phyloP scores from a whole-genome alignment of 2,329 filamentous ascomycete genomes.

The Aspergillus neotritici region DNA sequence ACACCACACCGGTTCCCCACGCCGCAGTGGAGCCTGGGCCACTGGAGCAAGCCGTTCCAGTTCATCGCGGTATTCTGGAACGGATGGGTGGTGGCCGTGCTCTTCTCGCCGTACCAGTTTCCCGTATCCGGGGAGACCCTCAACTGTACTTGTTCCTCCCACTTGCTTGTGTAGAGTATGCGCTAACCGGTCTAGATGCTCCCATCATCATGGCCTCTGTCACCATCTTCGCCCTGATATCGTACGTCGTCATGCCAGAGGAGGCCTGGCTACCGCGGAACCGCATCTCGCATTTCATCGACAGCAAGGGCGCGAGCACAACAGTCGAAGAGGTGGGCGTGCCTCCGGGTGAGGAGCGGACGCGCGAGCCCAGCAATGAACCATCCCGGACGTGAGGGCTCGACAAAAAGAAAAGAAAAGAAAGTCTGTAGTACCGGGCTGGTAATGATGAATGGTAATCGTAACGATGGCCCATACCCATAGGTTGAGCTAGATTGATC shows the following conservation, averaged over 20 bases:
- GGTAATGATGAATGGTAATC: no score
- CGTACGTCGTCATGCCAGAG: constrained; percentile 46
- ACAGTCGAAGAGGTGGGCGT: constrained; percentile 24
- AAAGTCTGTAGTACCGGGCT: no score
- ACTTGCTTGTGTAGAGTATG: not conserved
- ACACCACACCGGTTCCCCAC: constrained; percentile 47
- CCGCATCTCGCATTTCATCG: constrained; percentile 42
- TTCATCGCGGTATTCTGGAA: constrained; percentile 47
- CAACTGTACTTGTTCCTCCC: constrained; percentile 34
- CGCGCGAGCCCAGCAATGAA: no score
- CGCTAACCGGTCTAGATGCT: constrained; percentile 31
- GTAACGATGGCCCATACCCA: no score
- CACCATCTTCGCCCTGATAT: constrained; percentile 45
- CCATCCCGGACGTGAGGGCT: no score
- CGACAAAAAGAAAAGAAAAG: no score
- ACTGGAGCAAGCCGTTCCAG: constrained; percentile 44
- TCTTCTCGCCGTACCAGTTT: constrained; percentile 45
- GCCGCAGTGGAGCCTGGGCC: constrained; percentile 44
- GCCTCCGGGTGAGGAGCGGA: not conserved
- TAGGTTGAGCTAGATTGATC: no score
- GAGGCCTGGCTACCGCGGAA: constrained; percentile 44
- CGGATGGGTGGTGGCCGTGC: constrained; percentile 45
- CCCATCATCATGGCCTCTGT: constrained; percentile 49
- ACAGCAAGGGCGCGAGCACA: constrained; percentile 30
- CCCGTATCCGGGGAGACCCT: constrained; percentile 41